phyloP scores from a whole-genome alignment of 1,284 basidiomycete genomes.

The Ustilago trichophora region DNA sequence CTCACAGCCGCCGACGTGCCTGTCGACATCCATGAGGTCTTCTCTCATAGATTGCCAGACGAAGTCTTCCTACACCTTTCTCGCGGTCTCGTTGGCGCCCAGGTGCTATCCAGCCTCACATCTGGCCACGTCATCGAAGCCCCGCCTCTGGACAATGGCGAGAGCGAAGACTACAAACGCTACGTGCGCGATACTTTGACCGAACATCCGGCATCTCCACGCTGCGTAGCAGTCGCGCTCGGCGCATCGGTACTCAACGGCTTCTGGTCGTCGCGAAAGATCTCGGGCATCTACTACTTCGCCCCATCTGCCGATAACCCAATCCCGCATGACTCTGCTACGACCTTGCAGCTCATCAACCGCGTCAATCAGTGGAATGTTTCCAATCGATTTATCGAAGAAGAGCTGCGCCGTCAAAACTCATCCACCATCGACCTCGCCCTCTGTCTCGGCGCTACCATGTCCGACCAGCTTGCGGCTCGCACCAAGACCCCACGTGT shows the following conservation, averaged over 20 bases:
- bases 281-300: slow-evolving; percentile 61
- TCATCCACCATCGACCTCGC: slow-evolving; percentile 98
- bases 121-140: slow-evolving; percentile 81
- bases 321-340: slow-evolving; percentile 70
- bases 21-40: slow-evolving; percentile 89
- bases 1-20: slow-evolving; percentile 86
- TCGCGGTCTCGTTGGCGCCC: slow-evolving; percentile 84
- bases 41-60: slow-evolving; percentile 92
- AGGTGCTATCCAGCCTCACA: slow-evolving; percentile 88
- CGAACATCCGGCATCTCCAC: slow-evolving; percentile 85
- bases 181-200: slow-evolving; percentile 96
- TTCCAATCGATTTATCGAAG: slow-evolving; percentile 83
- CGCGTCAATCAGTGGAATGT: slow-evolving; percentile 93
- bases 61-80: slow-evolving; percentile 97
- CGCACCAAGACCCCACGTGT: slow-evolving; percentile 55
- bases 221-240: slow-evolving; percentile 78
- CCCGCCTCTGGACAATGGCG: slow-evolving; percentile 92
- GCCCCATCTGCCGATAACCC: slow-evolving; percentile 45
- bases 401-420: slow-evolving; percentile 93
- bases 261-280: slow-evolving; percentile 61
- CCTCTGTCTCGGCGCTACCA: slow-evolving; percentile 88
- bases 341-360: slow-evolving; percentile 86
- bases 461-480: slow-evolving; percentile 50
- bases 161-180: slow-evolving; percentile 89
- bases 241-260: slow-evolving; percentile 56